These are phyloP conservation scores for Phanerochaete carnosa DNA, from an alignment of 768 basidiomycete species.

Conservation along the genomic window DNA sequence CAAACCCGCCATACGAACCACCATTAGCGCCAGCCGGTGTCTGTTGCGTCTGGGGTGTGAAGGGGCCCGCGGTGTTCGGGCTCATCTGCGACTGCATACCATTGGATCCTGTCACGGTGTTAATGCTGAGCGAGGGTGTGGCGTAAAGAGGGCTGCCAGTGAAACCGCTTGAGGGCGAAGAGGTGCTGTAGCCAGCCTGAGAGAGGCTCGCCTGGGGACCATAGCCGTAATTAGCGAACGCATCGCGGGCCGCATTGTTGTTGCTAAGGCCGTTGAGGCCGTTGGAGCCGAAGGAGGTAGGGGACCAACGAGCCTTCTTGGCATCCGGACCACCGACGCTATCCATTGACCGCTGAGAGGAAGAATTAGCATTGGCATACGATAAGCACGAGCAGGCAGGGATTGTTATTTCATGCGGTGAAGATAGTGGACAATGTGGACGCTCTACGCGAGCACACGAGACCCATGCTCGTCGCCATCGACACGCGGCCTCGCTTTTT, in stretches of 20 bases:
- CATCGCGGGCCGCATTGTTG: slow-evolving; percentile 48
- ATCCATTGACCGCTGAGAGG: slow-evolving; percentile 78
- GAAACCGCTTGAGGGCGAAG: slow-evolving; percentile 45
- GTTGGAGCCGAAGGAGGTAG: slow-evolving; percentile 45
- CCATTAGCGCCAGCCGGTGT: slow-evolving; percentile 38
- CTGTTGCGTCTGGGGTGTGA: slow-evolving; percentile 43
- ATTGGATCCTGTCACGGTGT: slow-evolving; percentile 48
- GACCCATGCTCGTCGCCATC: background rate
- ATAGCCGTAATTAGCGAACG: slow-evolving; percentile 86
- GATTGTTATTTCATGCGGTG: background rate
- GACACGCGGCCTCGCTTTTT: background rate
- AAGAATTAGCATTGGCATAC: background rate
- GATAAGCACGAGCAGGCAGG: background rate
- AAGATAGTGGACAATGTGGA: background rate
- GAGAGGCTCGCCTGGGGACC: slow-evolving; percentile 67
- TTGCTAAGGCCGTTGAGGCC: slow-evolving; percentile 38
- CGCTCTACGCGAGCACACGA: background rate
- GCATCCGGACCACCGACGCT: slow-evolving; percentile 75
- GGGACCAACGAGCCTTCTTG: slow-evolving; percentile 91
- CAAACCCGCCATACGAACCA: slow-evolving; percentile 52
- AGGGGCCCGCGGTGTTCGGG: slow-evolving; percentile 58
- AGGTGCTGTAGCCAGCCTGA: slow-evolving; percentile 51
- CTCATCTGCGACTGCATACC: slow-evolving; percentile 62
- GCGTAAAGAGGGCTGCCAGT: slow-evolving; percentile 64
- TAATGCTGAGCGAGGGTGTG: slow-evolving; percentile 67